phyloP scores from a whole-genome alignment of 2,329 filamentous ascomycete genomes.

The Orbilia quercus region DNA sequence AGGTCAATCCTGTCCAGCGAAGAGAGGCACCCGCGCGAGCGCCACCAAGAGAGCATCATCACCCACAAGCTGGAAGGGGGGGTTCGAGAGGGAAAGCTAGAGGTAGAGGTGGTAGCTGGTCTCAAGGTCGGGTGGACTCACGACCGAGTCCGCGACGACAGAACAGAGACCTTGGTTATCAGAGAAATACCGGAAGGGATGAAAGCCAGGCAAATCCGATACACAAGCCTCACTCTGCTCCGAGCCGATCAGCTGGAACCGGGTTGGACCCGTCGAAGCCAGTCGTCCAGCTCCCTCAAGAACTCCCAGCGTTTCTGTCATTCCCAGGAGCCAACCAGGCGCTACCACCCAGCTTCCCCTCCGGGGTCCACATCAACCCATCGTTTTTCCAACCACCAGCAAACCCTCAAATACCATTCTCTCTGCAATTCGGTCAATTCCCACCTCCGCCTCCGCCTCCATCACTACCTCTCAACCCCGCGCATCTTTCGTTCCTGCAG shows the following conservation, averaged over 20 bases:
- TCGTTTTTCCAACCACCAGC: constrained; percentile 41
- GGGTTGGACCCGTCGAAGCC: neutral
- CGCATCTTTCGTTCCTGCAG: constrained; percentile 19
- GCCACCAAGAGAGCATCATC: constrained; percentile 62
- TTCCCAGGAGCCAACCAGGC: constrained; percentile 22
- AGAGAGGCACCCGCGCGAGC: constrained; percentile 65
- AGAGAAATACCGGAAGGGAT: constrained; percentile 26
- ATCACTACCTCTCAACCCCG: constrained; percentile 27
- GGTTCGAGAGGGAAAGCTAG: constrained; percentile 62
- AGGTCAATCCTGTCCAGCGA: constrained; percentile 63
- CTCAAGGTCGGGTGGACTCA: constrained; percentile 21
- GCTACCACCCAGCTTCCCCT: constrained; percentile 25
- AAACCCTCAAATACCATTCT: constrained; percentile 35
- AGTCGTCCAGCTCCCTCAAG: constrained; percentile 12
- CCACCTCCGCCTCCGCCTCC: constrained; percentile 24
- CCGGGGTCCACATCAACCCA: constrained; percentile 42
- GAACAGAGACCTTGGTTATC: constrained; percentile 14
- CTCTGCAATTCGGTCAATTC: constrained; percentile 34
- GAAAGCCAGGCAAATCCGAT: constrained; percentile 10
- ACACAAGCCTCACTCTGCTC: neutral
- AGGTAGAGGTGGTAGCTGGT: constrained; percentile 41
- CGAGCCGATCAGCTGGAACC: neutral
- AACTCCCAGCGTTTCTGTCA: constrained; percentile 35
- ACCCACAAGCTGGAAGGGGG: constrained; percentile 62
- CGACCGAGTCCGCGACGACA: constrained; percentile 17